Base-by-base conservation (phyloP, 2,329 filamentous ascomycete genomes). In the Raffaelea ambrosiae region DNA sequence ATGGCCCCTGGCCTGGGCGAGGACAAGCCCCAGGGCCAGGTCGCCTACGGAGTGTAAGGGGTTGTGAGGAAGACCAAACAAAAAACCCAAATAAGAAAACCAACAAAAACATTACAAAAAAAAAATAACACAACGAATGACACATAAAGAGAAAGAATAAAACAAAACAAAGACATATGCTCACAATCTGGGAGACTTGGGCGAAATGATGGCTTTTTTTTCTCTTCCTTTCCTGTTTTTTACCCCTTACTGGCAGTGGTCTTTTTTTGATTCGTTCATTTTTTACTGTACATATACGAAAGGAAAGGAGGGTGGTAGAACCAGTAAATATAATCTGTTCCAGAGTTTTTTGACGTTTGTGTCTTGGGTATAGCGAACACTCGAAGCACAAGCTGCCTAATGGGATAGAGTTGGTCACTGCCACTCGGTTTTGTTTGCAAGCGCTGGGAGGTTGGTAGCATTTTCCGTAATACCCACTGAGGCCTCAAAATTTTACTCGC, bases 1-100 rank as follows among this genome's bases (percentile, higher is more conserved):
- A 84, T 89, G 83, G 84, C 84, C 47, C 74, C 83, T 20, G 86
- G 85, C 47, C 75, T 79, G 64, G 74, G 77, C 60, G 75, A 80
- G 58, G 76, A 80, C 57, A 76, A 70, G 66, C 77, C 77, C 4
- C 72, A 77, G 71, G 77, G 77, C 44, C 77, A 81, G 63, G 63
- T 80, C 48, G 76, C 74, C 51, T 81, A 81, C 56, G 77, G 77
- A 48, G 69, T 63, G 59, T 81, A 67, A 66, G 23, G 35, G 55
- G 18, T 22, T 29, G 23, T 21, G 38, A n/a, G 29, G 5, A 11
- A 23, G 20, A 48, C 20, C 44, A 43, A 18, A 41, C 8, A 18
- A 41, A 29, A 26, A n/a, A 18, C 11, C 9, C 4, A 48, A 26
- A 5, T 49, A 52, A 49, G 46, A 52, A 57, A 47, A 51, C n/a